Base-by-base conservation (phyloP, 305 asterid species). In the Solanum aculeatissimum region DNA sequence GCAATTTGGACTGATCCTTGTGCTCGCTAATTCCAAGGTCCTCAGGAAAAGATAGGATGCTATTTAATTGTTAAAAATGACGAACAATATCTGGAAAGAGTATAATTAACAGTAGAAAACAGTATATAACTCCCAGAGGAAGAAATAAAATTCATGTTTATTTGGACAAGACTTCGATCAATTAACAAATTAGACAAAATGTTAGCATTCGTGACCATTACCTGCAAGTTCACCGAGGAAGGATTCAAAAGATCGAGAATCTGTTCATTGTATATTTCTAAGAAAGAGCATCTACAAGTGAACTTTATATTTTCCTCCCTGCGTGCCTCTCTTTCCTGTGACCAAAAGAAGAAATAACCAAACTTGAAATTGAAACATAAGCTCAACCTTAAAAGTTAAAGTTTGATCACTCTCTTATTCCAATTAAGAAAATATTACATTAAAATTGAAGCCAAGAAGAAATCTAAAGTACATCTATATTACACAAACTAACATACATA, bases 181-280 rank as follows among this genome's bases (percentile, higher is more conserved):
- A 51, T 51, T 51, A 71, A 53, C 47, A 51, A 75, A 49, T 16
- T 25, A 29, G 62, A 74, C 40, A 45, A 74, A 65, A 66, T 13
- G 18, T 12, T 27, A 78, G 68, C n/a, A 45, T 68, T 40, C 45
- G 14, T 53, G 19, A 38, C 38, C 58, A 69, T 70, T 89, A 95
- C 99, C 98, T 93, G 98, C 89, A 97, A 91, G 91, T 95, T 97
- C 83, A 83, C 71, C 42, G 98, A 92, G 71, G 98, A 88, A 82
- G 98, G 99, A 86, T 95, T 96, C 90, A 97, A 86, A 82, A 97
- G 98, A 86, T 97, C 99, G 83, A 93, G 92, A 90, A 97, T 97
- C 45, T 97, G 99, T 87, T 95, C 99, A 9, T 97, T 97, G 87
- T 97, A 97, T 65, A 97, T 97, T 89, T 97, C 99, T 78, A 97